These are phyloP conservation scores for Trichomonascus vanleenenianus DNA, from an alignment of 805 yeast species.

Conservation along the genomic window DNA sequence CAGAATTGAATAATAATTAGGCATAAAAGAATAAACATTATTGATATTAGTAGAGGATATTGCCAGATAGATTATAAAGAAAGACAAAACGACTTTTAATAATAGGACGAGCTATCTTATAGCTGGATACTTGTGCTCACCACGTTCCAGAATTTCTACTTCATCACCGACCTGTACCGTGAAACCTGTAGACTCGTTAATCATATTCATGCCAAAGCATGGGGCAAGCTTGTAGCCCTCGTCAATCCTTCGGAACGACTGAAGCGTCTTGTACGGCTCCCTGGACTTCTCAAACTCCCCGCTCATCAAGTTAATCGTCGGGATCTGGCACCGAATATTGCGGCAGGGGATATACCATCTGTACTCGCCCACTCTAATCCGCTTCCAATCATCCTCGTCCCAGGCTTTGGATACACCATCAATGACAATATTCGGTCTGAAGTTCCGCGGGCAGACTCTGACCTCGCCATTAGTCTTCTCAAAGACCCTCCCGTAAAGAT, in stretches of 20 bases:
- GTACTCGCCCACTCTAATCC: slow-evolving; percentile 17
- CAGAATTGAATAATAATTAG: too few relatives aligned
- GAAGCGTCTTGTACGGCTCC: slow-evolving; percentile 26
- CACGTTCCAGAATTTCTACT: slow-evolving; percentile 17
- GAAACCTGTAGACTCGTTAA: slow-evolving; percentile 18
- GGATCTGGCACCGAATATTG: slow-evolving; percentile 27
- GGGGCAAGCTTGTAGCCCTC: slow-evolving; percentile 21
- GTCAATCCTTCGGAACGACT: slow-evolving; percentile 25
- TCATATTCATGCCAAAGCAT: slow-evolving; percentile 26
- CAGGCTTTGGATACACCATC: slow-evolving; percentile 24
- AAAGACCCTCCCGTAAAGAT: slow-evolving; percentile 18
- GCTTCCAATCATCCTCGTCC: slow-evolving; percentile 30
- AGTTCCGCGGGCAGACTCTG: slow-evolving; percentile 19
- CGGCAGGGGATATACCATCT: slow-evolving; percentile 22
- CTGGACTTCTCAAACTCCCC: slow-evolving; percentile 19
- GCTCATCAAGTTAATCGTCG: slow-evolving; percentile 23
- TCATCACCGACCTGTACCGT: slow-evolving; percentile 23
- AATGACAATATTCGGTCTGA: slow-evolving; percentile 28
- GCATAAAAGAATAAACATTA: too few relatives aligned
- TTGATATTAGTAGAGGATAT: too few relatives aligned
- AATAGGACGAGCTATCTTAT: too few relatives aligned
- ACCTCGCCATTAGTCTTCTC: slow-evolving; percentile 16
- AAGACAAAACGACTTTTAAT: too few relatives aligned
- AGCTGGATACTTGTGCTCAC: slow-evolving; percentile 13
- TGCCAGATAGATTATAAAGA: too few relatives aligned